Conservation (phyloP, 2,329 filamentous ascomycete species). For the Colletotrichum agaves region DNA sequence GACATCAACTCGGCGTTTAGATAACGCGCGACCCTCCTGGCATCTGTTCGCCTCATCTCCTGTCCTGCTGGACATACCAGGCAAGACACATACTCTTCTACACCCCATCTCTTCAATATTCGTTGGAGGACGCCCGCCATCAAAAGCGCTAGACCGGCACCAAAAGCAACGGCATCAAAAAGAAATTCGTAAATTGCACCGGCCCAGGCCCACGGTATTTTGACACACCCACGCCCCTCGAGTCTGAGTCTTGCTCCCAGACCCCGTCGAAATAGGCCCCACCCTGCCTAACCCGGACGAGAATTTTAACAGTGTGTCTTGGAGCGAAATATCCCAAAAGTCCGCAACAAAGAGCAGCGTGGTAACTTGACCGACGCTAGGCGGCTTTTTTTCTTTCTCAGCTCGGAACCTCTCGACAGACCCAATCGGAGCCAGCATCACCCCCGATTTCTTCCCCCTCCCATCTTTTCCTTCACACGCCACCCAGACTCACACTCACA, state of each 20-base stretch:
- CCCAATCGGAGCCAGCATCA: slow-evolving; percentile 26
- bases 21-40: background rate
- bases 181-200: slow-evolving; percentile 35
- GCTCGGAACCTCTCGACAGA: slow-evolving; percentile 22
- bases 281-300: slow-evolving; percentile 20
- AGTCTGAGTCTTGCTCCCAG: slow-evolving; percentile 27
- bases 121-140: slow-evolving; percentile 23
- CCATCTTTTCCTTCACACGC: background rate
- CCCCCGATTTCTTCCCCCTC: slow-evolving; percentile 5
- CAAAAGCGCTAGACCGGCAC: slow-evolving; percentile 30
- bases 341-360: slow-evolving; percentile 37
- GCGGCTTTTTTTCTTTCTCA: slow-evolving; percentile 36
- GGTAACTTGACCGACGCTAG: slow-evolving; percentile 39
- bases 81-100: background rate
- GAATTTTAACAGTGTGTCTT: slow-evolving; percentile 36
- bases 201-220: slow-evolving; percentile 32
- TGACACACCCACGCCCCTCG: slow-evolving; percentile 25
- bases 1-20: slow-evolving; percentile 5
- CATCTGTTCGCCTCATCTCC: background rate
- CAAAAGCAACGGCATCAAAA: slow-evolving; percentile 37
- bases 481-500: background rate
- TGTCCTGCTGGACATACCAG: background rate
- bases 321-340: slow-evolving; percentile 26
- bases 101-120: slow-evolving; percentile 22
- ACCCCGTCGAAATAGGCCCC: slow-evolving; percentile 24